phyloP scores from a whole-genome alignment of 805 yeast species.

The Scheffersomyces coipomensis region DNA sequence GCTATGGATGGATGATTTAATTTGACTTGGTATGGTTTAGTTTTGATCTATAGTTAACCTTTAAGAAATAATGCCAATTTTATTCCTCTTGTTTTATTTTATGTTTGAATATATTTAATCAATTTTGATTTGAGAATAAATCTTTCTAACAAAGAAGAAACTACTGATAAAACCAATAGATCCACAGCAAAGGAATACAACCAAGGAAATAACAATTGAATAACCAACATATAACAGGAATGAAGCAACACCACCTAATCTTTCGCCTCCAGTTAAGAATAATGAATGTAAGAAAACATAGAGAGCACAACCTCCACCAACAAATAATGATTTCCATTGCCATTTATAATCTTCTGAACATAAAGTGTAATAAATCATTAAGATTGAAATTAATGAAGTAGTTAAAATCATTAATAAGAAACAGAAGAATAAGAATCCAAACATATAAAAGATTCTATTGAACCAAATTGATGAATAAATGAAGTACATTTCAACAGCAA shows the following conservation, averaged over 20 bases:
- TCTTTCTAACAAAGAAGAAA: conserved; percentile 70
- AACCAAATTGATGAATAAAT: conserved; percentile 91
- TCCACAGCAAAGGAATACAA: conserved; percentile 83
- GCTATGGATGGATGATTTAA: too few species aligned
- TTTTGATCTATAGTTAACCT: too few species aligned
- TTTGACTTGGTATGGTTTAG: too few species aligned
- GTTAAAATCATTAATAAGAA: conserved; percentile 79
- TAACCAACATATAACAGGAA: conserved; percentile 81
- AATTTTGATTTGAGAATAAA: conserved; percentile 83
- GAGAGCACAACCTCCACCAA: conserved; percentile 85
- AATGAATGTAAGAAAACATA: conserved; percentile 85
- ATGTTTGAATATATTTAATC: conserved; percentile 53
- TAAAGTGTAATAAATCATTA: conserved; percentile 78
- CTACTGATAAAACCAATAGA: conserved; percentile 79
- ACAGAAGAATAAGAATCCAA: conserved; percentile 92
- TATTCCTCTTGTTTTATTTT: background rate
- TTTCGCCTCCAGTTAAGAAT: conserved; percentile 62
- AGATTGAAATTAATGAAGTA: conserved; percentile 73
- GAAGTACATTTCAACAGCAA: conserved; percentile 93
- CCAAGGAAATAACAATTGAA: conserved; percentile 64
- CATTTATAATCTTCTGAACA: conserved; percentile 92
- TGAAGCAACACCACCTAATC: conserved; percentile 70
- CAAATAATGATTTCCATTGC: conserved; percentile 92
- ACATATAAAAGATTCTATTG: conserved; percentile 92
- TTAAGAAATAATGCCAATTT: too few species aligned